A percentile compares a stretch with the other conserved stretches of the same genome.
These are phyloP conservation scores for Agastache rugosa DNA, from an alignment of 257 asterid genomes.

Conservation along the genomic window DNA sequence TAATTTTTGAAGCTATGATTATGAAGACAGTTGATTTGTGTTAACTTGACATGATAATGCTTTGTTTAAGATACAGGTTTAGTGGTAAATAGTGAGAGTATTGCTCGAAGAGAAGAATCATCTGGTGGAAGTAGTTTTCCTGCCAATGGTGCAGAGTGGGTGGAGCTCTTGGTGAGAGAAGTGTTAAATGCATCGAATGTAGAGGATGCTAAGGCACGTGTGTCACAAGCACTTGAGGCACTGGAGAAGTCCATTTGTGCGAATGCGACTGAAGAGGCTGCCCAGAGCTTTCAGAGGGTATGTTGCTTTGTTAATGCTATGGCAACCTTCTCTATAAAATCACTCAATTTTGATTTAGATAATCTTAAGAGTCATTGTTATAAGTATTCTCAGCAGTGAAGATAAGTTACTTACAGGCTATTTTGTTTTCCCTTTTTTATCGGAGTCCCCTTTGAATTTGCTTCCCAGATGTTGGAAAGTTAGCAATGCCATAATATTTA, in stretches of 20 bases:
- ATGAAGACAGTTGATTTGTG: neutral
- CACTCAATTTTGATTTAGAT: conserved; percentile 15
- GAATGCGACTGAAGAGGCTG: conserved; percentile 61
- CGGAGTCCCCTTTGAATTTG: neutral
- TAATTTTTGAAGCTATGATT: neutral
- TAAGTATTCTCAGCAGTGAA: neutral
- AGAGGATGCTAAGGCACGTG: conserved; percentile 62
- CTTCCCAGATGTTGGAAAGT: neutral
- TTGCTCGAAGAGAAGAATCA: conserved; percentile 46
- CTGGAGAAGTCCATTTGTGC: conserved; percentile 63
- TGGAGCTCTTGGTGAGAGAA: conserved; percentile 65
- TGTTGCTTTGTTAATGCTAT: conserved; percentile 27
- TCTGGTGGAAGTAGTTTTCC: conserved; percentile 50
- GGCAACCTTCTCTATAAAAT: neutral
- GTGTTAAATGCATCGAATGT: conserved; percentile 51
- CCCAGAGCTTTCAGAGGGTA: conserved; percentile 69
- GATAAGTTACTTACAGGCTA: neutral
- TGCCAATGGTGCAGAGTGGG: conserved; percentile 64
- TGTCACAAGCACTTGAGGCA: conserved; percentile 61
- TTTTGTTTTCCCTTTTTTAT: neutral
- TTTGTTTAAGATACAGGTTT: conserved; percentile 38
- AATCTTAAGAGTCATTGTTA: neutral
- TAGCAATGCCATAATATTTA: neutral
- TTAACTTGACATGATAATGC: conserved; percentile 27
- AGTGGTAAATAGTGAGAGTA: conserved; percentile 47